Evolutionary conservation across 169 alveolate genomes (phyloP), one percentile per base, ranked within the genome.

Genomic region (Plasmodium knowlesi): DNA sequence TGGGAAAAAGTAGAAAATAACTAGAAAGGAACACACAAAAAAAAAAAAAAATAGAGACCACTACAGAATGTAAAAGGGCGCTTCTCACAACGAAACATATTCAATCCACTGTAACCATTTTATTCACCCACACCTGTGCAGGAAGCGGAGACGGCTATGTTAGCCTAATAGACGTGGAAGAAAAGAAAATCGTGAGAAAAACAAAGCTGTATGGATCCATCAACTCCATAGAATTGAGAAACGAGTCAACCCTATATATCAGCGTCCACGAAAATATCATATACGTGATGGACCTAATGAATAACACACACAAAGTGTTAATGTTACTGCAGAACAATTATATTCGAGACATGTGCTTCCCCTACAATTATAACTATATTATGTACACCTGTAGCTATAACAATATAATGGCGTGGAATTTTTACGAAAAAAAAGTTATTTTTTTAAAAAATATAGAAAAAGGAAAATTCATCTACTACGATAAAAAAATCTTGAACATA

Each of bases 101-200:
- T 50, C 14, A 67, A n/a, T 28, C 76, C 76, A 2, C n/a, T 25
- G 9, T 19, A 10, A 67, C 76, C 16, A 61, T 61, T 0, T 4
- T 28, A 61, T 61, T 0, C 14, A 10, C 12, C n/a, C 25, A 9
- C 54, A 25, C 34, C 83, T 14, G n/a, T 32, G n/a, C 78, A 89
- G 94, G 94, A 22, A 89, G 94, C 37, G 94, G 94, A 28, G 94
- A 89, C 82, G 94, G 94, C 16, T 78, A 78, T 19, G 83, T 89
- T 0, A 89, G 94, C 61, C 67, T 89, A 43, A 61, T 89, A 67
- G 76, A 67, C 73, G 74, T 89, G n/a, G 76, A 37, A 10, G 94
- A 89, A 79, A 89, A 67, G 25, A 89, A 89, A 43, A 32, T 89
- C 37, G n/a, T 89, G 14, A 89, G 57, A 25, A 79, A 89, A 30